Evolutionary conservation across 306 rosid genomes (phyloP).

Genomic region (Prunus davidiana): DNA sequence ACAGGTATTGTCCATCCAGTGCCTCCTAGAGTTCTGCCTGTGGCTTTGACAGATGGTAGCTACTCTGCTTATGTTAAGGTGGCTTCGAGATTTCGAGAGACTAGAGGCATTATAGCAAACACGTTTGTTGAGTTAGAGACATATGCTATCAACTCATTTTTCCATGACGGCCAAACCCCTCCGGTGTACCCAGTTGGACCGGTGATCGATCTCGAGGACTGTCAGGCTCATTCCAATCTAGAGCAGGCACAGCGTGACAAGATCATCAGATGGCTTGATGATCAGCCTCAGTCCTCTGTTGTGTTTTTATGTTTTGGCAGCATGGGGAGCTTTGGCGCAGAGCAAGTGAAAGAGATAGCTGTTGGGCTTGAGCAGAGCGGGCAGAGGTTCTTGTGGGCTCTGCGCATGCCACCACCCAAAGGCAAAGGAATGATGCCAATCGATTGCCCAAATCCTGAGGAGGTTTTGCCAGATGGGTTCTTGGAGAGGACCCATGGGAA

Average conservation of each 20-base stretch:
- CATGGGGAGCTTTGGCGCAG: conserved; percentile 42
- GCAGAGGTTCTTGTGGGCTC: conserved; percentile 55
- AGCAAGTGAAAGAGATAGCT: conserved; percentile 59
- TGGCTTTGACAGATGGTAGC: conserved; percentile 39
- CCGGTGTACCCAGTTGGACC: conserved; percentile 62
- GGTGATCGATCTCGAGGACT: conserved; percentile 35
- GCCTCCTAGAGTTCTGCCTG: conserved; percentile 44
- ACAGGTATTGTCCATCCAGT: conserved; percentile 27
- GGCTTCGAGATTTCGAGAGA: conserved; percentile 35
- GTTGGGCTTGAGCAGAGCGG: conserved; percentile 45
- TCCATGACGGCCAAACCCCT: conserved; percentile 29
- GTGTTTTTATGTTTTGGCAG: conserved; percentile 71
- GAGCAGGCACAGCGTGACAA: conserved; percentile 34
- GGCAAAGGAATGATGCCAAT: neutral
- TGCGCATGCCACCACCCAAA: conserved; percentile 22
- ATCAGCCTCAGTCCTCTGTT: conserved; percentile 43
- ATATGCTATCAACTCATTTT: conserved; percentile 27
- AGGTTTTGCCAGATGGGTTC: conserved; percentile 53
- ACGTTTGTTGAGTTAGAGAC: conserved; percentile 48
- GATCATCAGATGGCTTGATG: conserved; percentile 55
- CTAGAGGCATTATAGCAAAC: conserved; percentile 59
- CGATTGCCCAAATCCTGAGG: conserved; percentile 7
- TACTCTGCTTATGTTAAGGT: conserved; percentile 35
- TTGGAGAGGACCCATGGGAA: conserved; percentile 44
- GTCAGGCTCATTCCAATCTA: conserved; percentile 23